phyloP scores from a whole-genome alignment of 352 stramenopile species.

The Pythium brassicae region DNA sequence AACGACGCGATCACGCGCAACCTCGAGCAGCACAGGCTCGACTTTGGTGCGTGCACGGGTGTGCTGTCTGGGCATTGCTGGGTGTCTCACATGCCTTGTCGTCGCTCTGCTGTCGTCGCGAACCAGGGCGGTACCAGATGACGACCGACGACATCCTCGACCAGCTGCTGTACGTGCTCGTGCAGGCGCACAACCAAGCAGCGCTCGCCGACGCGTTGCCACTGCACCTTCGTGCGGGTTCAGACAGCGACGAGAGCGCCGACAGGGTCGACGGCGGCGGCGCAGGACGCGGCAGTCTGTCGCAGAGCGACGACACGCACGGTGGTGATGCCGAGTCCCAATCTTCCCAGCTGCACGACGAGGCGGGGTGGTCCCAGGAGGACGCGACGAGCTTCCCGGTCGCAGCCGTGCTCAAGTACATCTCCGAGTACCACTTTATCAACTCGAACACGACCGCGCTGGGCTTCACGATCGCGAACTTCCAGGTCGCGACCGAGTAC shows the following conservation, averaged over 20 bases:
- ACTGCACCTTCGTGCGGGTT: not conserved
- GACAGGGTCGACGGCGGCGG: not conserved
- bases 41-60: slow-evolving; percentile 31
- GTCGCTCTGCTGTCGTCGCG: too few relatives aligned
- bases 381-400: slow-evolving; percentile 34
- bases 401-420: slow-evolving; percentile 59
- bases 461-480: slow-evolving; percentile 77
- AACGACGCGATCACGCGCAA: slow-evolving; percentile 52
- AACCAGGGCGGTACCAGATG: slow-evolving; percentile 43
- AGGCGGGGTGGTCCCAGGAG: not conserved
- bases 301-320: slow-evolving; percentile 4
- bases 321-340: slow-evolving; percentile 1
- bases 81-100: too few relatives aligned
- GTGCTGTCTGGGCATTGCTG: not conserved
- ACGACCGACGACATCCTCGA: slow-evolving; percentile 83
- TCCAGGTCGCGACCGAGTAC: slow-evolving; percentile 74
- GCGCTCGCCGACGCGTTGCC: not conserved
- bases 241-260: not conserved
- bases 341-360: not conserved
- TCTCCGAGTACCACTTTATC: slow-evolving; percentile 79
- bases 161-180: slow-evolving; percentile 62
- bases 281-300: not conserved
- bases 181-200: slow-evolving; percentile 42
- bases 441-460: slow-evolving; percentile 77
- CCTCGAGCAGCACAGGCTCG: slow-evolving; percentile 43